A percentile compares a stretch with the other conserved stretches of the same genome.
These are phyloP conservation scores for Aspergillus sp. DNA, from an alignment of 2,329 filamentous ascomycete species.

Conservation along the genomic window DNA sequence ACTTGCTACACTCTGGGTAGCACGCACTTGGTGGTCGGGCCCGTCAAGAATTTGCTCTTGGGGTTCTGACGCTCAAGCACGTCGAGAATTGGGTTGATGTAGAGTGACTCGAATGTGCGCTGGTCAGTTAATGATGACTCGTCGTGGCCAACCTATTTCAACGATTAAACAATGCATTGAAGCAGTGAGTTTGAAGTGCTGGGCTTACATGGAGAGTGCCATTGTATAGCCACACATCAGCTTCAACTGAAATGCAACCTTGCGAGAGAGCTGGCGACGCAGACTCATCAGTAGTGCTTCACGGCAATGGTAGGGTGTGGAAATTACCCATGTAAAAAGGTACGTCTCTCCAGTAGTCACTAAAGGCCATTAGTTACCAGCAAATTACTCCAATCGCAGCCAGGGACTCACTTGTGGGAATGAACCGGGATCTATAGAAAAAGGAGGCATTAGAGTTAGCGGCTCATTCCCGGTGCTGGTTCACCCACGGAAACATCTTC, in stretches of 20 bases:
- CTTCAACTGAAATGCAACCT: conserved; percentile 59
- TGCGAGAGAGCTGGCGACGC: conserved; percentile 50
- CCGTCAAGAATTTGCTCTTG: conserved; percentile 48
- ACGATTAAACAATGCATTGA: background rate
- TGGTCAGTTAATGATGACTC: conserved; percentile 50
- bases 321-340: conserved; percentile 46
- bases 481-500: background rate
- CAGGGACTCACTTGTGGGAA: conserved; percentile 39
- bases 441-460: background rate
- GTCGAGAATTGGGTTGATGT: conserved; percentile 59
- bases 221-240: conserved; percentile 61
- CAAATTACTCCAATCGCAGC: background rate
- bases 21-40: conserved; percentile 50
- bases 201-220: conserved; percentile 52
- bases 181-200: background rate
- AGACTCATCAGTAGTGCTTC: conserved; percentile 11
- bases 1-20: background rate
- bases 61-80: conserved; percentile 59
- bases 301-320: background rate
- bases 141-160: conserved; percentile 55
- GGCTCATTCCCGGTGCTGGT: background rate
- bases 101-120: conserved; percentile 58
- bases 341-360: conserved; percentile 56
- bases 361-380: conserved; percentile 28
- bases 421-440: conserved; percentile 39